These are phyloP conservation scores for Pelargonium myrrhifolium DNA, from an alignment of 441 rosid species.

Conservation along the genomic window DNA sequence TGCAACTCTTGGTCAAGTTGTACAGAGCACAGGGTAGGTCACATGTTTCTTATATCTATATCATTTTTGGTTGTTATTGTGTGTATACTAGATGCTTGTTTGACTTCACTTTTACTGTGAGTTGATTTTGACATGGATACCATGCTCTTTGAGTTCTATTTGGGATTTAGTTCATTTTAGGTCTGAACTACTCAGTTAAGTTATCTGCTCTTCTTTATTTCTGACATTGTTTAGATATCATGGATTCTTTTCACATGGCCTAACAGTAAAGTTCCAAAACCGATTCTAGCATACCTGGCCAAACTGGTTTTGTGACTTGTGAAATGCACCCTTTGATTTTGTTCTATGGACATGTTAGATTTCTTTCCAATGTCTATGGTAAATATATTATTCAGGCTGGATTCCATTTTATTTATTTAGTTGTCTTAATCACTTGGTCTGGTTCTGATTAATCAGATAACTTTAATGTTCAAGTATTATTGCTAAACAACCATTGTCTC, in stretches of 20 bases:
- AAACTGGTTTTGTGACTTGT: not conserved
- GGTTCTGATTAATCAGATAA: not conserved
- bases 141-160: not conserved
- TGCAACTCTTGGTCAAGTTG: constrained; percentile 98
- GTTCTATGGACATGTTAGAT: not conserved
- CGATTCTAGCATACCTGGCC: not conserved
- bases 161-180: not conserved
- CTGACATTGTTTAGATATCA: not conserved
- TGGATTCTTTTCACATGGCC: not conserved
- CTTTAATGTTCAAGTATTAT: not conserved
- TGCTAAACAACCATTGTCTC: no score
- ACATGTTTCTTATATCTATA: constrained; percentile 17
- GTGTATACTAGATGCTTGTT: constrained; percentile 1
- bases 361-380: not conserved
- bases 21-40: constrained; percentile 95
- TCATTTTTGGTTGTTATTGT: not conserved
- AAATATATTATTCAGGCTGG: not conserved
- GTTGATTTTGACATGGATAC: not conserved
- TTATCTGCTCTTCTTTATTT: not conserved
- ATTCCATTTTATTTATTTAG: not conserved
- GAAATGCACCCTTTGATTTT: constrained; percentile 4
- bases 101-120: not conserved
- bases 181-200: not conserved
- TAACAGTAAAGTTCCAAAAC: not conserved
- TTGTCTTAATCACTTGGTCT: not conserved